Base-by-base conservation (phyloP, 768 basidiomycete species). In the Tricholomella constricta region DNA sequence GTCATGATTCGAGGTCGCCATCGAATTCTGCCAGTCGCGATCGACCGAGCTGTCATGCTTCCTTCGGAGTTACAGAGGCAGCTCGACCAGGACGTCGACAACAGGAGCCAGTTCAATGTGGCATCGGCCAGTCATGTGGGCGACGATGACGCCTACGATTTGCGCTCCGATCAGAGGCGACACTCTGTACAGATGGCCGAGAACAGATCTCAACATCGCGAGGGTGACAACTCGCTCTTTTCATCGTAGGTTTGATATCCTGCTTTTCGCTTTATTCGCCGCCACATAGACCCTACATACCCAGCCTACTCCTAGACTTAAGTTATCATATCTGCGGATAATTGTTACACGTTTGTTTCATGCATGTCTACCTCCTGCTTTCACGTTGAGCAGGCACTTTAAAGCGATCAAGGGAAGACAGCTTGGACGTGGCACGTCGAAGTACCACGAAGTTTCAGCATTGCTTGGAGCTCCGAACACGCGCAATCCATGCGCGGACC, bases 1-100 rank as follows among this genome's bases (percentile, higher is more conserved):
- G 93, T 98, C 59, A 98, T 98, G 92, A 79, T 99, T 55, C 89
- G 97, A 52, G 94, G 94, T 7, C 82, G 93, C 11, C 94, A 98
- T 68, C 86, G 94, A 42, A 91, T 92, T 32, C 73, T 94, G 6
- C 91, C 91, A 0, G 86, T 90, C 19, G 92, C 91, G 8, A 92
- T 94, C 42, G 91, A 94, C 69, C 84, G 94, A 47, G 91, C 94
- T 0, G 81, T 95, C 46, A 78, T 95, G 65, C 77, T 94, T 15
- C 93, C 91, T 0, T 75, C 73, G 31, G 91, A 91, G 52, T 81
- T 81, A 54, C 61, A 75, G 55, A 68, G 66, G 31, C 55, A 62
- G 19, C 62, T 67, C 41, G 63, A 63, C 31, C 37, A 51, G 8
- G 59, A 61, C 14, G 43, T 26, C 7, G 54, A 59, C n/a, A 35